Evolutionary conservation across 139 green algal species (phyloP).

Genomic region (Tetraselmis striata): DNA sequence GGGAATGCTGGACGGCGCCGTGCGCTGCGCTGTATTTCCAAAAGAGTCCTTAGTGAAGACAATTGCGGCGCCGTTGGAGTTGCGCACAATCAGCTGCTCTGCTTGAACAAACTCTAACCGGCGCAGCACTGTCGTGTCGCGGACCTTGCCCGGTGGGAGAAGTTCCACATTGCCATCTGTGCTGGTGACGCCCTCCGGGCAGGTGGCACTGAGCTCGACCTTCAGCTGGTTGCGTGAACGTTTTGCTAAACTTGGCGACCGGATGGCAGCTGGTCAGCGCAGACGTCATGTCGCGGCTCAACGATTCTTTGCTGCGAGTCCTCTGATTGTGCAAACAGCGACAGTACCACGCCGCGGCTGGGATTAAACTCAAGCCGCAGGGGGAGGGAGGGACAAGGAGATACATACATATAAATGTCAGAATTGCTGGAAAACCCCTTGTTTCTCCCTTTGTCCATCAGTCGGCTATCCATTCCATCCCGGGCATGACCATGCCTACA

Average conservation of each 20-base stretch:
- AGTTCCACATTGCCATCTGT: not conserved
- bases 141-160: not conserved
- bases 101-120: conserved; percentile 18
- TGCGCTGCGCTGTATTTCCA: not conserved
- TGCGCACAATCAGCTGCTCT: not conserved
- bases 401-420: too few relatives aligned
- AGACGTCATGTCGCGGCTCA: not conserved
- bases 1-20: not conserved
- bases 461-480: too few relatives aligned
- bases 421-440: too few relatives aligned
- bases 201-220: conserved; percentile 10
- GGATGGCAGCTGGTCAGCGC: conserved; percentile 13
- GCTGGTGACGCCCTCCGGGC: not conserved
- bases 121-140: not conserved
- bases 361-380: not conserved
- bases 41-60: conserved; percentile 12
- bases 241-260: not conserved
- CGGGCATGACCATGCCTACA: too few relatives aligned
- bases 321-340: not conserved
- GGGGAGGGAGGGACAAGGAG: too few relatives aligned
- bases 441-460: too few relatives aligned
- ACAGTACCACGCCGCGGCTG: not conserved
- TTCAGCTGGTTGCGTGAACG: conserved; percentile 6
- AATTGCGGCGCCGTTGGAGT: not conserved
- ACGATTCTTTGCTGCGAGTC: not conserved